A percentile compares a stretch with the other conserved stretches of the same genome.
Evolutionary conservation across 2,329 filamentous ascomycete species (phyloP).

Genomic region (Periconia sp.): DNA sequence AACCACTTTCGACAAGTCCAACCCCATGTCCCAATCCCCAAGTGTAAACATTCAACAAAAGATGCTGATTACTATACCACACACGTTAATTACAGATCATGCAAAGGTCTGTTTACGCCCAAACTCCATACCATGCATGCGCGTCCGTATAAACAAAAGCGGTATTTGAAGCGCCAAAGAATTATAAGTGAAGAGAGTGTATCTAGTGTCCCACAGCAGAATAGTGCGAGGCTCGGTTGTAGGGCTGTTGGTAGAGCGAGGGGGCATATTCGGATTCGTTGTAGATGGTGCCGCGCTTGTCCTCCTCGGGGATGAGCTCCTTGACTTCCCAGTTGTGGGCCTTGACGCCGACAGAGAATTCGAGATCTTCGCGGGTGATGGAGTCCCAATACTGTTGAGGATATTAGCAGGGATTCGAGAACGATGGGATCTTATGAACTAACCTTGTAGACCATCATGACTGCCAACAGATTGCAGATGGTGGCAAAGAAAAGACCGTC

Average conservation of each 20-base stretch:
- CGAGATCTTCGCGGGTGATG: constrained; percentile 96
- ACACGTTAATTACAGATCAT: constrained; percentile 8
- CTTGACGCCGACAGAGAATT: constrained; percentile 94
- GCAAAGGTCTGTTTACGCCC: constrained; percentile 8
- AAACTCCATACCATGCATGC: constrained; percentile 26
- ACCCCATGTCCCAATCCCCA: constrained; percentile 3
- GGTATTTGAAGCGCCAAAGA: constrained; percentile 11
- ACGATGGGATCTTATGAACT: constrained; percentile 19
- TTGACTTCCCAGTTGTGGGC: constrained; percentile 99
- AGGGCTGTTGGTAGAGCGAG: constrained; percentile 48
- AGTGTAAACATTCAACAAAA: constrained; percentile 9
- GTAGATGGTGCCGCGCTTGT: constrained; percentile 79
- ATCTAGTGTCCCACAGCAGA: constrained; percentile 39
- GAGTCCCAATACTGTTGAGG: constrained; percentile 89
- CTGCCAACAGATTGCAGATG: constrained; percentile 87
- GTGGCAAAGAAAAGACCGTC: constrained; percentile 95
- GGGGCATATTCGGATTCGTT: constrained; percentile 67
- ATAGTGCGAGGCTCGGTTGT: constrained; percentile 43
- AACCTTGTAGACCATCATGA: constrained; percentile 99
- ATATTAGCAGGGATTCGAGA: constrained; percentile 19
- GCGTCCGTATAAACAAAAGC: constrained; percentile 10
- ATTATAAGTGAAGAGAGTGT: constrained; percentile 3
- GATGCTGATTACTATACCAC: background rate
- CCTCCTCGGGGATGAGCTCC: constrained; percentile 76
- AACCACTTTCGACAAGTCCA: background rate